phyloP scores from a whole-genome alignment of 2,329 filamentous ascomycete species.

The Cladophialophora psammophila region DNA sequence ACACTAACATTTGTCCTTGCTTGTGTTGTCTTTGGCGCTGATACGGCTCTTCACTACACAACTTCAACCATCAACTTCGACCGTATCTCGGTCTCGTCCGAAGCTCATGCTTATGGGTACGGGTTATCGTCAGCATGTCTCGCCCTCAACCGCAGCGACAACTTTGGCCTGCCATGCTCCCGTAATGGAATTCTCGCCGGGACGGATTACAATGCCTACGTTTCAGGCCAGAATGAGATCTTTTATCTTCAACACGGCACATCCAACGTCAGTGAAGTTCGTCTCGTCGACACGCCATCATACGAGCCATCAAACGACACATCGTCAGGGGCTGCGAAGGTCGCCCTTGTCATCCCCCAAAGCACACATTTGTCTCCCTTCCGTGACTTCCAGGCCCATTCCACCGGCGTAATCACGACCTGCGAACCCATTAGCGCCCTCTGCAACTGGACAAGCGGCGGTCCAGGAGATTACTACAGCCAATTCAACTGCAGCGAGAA shows the following conservation, averaged over 20 bases:
- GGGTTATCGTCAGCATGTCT: constrained; percentile 34
- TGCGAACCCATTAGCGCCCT: constrained; percentile 32
- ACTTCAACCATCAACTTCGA: constrained; percentile 36
- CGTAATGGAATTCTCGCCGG: constrained; percentile 17
- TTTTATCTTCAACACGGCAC: constrained; percentile 32
- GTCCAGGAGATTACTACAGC: constrained; percentile 25
- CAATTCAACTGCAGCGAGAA: constrained; percentile 39
- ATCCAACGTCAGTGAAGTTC: constrained; percentile 33
- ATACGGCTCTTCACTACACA: constrained; percentile 37
- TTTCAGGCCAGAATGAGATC: constrained; percentile 35
- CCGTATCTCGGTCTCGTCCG: constrained; percentile 19
- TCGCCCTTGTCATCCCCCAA: constrained; percentile 35
- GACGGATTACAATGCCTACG: constrained; percentile 24
- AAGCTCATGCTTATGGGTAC: constrained; percentile 27
- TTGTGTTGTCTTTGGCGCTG: constrained; percentile 32
- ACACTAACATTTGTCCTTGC: constrained; percentile 32
- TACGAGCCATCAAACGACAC: constrained; percentile 9
- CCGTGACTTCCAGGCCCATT: constrained; percentile 34
- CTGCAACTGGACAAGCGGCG: constrained; percentile 32
- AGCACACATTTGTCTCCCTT: constrained; percentile 21
- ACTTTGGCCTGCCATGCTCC: constrained; percentile 39
- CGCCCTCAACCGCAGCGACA: constrained; percentile 33
- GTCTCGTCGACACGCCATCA: constrained; percentile 21
- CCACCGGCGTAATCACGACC: constrained; percentile 36
- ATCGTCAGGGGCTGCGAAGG: constrained; percentile 21